Conservation (phyloP, 2,329 filamentous ascomycete genomes). For the Ascochyta fabae region DNA sequence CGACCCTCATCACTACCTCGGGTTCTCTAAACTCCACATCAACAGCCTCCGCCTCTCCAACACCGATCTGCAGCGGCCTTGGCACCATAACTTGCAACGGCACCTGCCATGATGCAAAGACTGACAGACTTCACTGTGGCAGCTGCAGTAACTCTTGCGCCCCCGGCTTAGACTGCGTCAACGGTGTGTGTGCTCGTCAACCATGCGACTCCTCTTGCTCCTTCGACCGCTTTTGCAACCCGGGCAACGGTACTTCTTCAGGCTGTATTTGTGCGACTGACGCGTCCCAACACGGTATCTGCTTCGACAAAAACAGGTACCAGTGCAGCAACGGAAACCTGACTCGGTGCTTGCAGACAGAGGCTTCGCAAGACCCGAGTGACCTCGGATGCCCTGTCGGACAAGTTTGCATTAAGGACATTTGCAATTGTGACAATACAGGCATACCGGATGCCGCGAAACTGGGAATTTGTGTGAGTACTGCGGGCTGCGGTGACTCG, state of each 20-base stretch:
- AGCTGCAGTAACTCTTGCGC: slow-evolving; percentile 36
- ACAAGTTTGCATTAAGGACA: slow-evolving; percentile 25
- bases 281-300: slow-evolving; percentile 33
- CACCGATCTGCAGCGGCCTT: slow-evolving; percentile 10
- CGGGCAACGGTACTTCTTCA: slow-evolving; percentile 17
- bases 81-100: slow-evolving; percentile 22
- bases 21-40: not conserved
- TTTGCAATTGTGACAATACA: slow-evolving; percentile 22
- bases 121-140: slow-evolving; percentile 35
- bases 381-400: slow-evolving; percentile 23
- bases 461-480: slow-evolving; percentile 29
- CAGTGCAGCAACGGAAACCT: slow-evolving; percentile 16
- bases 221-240: slow-evolving; percentile 34
- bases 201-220: slow-evolving; percentile 40
- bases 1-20: not conserved
- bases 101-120: slow-evolving; percentile 31
- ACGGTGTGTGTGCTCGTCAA: slow-evolving; percentile 41
- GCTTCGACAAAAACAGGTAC: slow-evolving; percentile 34
- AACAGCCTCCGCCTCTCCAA: not conserved
- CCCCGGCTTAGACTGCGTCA: slow-evolving; percentile 33
- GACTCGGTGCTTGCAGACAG: not conserved
- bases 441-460: slow-evolving; percentile 2
- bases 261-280: slow-evolving; percentile 40
- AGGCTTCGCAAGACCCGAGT: slow-evolving; percentile 7
- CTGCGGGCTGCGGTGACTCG: slow-evolving; percentile 24